These are phyloP conservation scores for Ceriops tagal DNA, from an alignment of 345 rosid species.

Conservation along the genomic window DNA sequence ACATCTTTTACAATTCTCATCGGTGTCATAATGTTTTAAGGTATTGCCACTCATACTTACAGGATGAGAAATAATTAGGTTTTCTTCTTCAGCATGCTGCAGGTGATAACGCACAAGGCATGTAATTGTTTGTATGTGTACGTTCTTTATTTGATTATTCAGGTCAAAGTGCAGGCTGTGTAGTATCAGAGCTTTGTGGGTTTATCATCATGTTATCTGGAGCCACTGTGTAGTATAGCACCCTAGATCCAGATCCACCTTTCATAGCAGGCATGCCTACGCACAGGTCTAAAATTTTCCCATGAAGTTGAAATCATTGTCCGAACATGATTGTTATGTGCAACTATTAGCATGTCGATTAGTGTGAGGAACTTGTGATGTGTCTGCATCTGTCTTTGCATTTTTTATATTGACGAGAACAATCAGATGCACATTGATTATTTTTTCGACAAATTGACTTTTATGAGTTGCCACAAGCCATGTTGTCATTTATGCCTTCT, in stretches of 20 bases:
- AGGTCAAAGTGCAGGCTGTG: conserved; percentile 69
- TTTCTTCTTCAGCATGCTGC: background rate
- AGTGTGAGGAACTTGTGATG: background rate
- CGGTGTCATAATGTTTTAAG: conserved; percentile 76
- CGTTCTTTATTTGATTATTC: conserved; percentile 48
- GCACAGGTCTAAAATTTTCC: background rate
- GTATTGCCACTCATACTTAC: conserved; percentile 27
- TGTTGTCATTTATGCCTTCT: too few species aligned
- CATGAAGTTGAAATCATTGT: background rate
- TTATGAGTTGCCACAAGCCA: too few species aligned
- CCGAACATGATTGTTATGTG: background rate
- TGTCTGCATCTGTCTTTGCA: background rate
- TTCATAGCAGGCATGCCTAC: conserved; percentile 49
- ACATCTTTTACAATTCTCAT: conserved; percentile 68
- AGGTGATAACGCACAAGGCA: background rate
- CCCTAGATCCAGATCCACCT: conserved; percentile 61
- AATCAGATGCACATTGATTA: too few species aligned
- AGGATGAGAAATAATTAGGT: background rate
- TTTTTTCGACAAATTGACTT: too few species aligned
- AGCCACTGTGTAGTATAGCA: conserved; percentile 59
- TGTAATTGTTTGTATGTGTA: background rate
- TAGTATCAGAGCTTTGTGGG: conserved; percentile 69
- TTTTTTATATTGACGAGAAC: too few species aligned
- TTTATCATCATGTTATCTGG: conserved; percentile 67
- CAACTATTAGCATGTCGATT: background rate